phyloP scores from a whole-genome alignment of 139 green algal species.

The Mychonastes homosphaera region DNA sequence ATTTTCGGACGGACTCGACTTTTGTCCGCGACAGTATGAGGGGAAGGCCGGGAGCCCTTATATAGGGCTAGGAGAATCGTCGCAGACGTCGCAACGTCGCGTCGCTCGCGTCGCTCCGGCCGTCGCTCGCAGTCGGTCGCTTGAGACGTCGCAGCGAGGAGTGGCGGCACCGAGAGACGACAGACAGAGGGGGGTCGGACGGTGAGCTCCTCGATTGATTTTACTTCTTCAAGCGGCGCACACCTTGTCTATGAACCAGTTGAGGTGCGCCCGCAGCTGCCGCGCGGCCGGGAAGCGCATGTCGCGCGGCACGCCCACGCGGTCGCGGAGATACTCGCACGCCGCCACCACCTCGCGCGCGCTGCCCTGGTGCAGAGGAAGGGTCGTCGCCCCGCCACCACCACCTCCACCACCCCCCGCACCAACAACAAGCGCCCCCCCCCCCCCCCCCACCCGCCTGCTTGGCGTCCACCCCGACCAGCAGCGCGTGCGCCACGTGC shows the following conservation, averaged over 20 bases:
- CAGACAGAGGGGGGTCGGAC: too few species aligned
- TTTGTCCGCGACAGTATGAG: too few species aligned
- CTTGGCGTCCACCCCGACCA: conserved; percentile 55
- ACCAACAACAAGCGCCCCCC: neutral
- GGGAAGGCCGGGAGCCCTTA: too few species aligned
- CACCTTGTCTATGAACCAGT: conserved; percentile 52
- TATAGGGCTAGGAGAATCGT: too few species aligned
- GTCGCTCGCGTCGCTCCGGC: too few species aligned
- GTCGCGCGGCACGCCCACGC: conserved; percentile 78
- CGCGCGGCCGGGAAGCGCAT: conserved; percentile 67
- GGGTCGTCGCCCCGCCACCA: neutral
- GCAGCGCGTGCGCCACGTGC: conserved; percentile 67
- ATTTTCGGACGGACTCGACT: too few species aligned
- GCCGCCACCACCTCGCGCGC: conserved; percentile 18
- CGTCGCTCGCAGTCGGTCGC: too few species aligned
- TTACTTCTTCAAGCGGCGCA: too few species aligned
- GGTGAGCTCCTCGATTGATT: too few species aligned
- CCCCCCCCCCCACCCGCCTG: conserved; percentile 28
- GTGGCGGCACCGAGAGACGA: too few species aligned
- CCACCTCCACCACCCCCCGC: neutral
- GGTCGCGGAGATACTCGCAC: conserved; percentile 62
- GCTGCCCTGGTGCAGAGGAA: neutral
- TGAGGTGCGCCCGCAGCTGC: conserved; percentile 82
- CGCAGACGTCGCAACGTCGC: too few species aligned
- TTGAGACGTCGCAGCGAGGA: too few species aligned